phyloP scores from a whole-genome alignment of 495 filamentous ascomycete genomes.

The Xylaria telfairii region DNA sequence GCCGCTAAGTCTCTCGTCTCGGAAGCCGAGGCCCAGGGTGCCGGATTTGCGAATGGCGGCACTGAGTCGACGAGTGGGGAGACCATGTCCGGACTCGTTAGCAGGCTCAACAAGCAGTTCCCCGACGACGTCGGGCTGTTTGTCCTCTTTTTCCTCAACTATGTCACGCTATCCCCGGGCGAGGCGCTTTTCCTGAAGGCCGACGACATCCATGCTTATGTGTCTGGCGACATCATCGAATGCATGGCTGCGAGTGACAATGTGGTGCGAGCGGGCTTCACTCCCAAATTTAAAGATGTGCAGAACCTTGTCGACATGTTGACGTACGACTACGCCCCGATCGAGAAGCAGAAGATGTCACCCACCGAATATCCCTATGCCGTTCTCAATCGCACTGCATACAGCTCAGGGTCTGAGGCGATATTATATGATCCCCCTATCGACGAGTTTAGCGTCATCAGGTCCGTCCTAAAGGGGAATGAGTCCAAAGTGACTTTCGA shows the following conservation, averaged over 20 bases:
- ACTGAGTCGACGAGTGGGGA: constrained; percentile 64
- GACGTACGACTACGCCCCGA: constrained; percentile 93
- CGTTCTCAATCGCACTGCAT: constrained; percentile 77
- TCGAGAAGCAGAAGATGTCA: constrained; percentile 90
- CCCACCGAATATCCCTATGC: constrained; percentile 84
- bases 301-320: constrained; percentile 88
- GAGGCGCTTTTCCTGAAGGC: constrained; percentile 96
- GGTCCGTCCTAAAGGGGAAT: constrained; percentile 71
- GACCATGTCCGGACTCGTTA: constrained; percentile 76
- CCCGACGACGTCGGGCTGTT: constrained; percentile 57
- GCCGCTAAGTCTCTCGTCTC: constrained; percentile 71
- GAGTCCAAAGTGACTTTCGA: constrained; percentile 87
- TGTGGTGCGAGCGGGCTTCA: constrained; percentile 95
- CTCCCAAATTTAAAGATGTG: constrained; percentile 98
- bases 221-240: constrained; percentile 96
- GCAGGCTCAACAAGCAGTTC: constrained; percentile 68
- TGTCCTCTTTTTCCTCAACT: constrained; percentile 61
- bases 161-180: constrained; percentile 69
- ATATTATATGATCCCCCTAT: constrained; percentile 93
- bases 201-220: constrained; percentile 96
- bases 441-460: constrained; percentile 92
- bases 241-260: constrained; percentile 99
- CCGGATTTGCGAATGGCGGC: constrained; percentile 68
- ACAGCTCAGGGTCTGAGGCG: constrained; percentile 71
- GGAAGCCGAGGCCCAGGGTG: constrained; percentile 68